A percentile compares a stretch with the other conserved stretches of the same genome.
Conservation (phyloP, 2,329 filamentous ascomycete genomes). For the Ceratocystis colombiana region DNA sequence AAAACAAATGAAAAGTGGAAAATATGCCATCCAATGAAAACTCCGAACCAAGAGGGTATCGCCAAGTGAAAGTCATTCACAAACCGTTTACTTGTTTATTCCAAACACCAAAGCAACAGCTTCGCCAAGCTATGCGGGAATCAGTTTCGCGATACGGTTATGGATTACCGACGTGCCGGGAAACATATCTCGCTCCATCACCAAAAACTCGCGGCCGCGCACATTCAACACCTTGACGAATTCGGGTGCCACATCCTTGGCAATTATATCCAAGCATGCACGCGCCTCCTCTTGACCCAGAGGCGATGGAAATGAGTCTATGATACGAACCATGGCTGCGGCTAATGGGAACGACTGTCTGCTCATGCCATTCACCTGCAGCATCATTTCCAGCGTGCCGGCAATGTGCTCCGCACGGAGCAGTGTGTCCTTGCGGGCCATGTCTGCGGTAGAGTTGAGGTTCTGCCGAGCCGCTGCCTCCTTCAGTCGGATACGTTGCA, state of each 20-base stretch:
- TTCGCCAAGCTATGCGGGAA: not conserved
- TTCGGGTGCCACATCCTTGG: slow-evolving; percentile 45
- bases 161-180: slow-evolving; percentile 34
- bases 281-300: slow-evolving; percentile 45
- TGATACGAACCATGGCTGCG: slow-evolving; percentile 52
- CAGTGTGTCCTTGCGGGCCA: slow-evolving; percentile 54
- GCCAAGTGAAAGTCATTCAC: slow-evolving; percentile 15
- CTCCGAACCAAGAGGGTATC: slow-evolving; percentile 19
- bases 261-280: slow-evolving; percentile 43
- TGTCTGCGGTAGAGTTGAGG: slow-evolving; percentile 45
- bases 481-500: slow-evolving; percentile 68
- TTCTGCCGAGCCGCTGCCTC: slow-evolving; percentile 50
- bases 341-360: slow-evolving; percentile 57
- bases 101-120: not conserved
- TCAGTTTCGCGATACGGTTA: slow-evolving; percentile 30
- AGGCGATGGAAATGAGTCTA: slow-evolving; percentile 53
- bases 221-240: slow-evolving; percentile 46
- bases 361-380: slow-evolving; percentile 40
- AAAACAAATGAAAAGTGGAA: not conserved
- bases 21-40: slow-evolving; percentile 6
- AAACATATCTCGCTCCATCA: slow-evolving; percentile 41
- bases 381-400: slow-evolving; percentile 54
- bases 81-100: slow-evolving; percentile 17
- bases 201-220: slow-evolving; percentile 47
- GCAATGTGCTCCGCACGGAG: slow-evolving; percentile 59